Conservation (phyloP, 352 stramenopile species). For the Globisporangium abappressorium region DNA sequence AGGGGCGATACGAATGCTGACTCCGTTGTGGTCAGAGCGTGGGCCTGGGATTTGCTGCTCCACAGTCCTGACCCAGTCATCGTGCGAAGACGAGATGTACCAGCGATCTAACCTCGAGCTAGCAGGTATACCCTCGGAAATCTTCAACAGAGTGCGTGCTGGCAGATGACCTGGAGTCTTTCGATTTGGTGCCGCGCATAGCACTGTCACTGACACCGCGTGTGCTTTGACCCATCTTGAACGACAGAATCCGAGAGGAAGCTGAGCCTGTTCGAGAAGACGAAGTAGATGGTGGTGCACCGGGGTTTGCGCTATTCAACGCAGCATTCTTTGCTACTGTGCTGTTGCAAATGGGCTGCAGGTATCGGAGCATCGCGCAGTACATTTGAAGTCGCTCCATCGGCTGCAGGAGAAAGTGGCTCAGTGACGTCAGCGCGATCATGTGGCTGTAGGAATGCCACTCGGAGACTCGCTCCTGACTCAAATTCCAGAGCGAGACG, state of each 20-base stretch:
- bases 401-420: constrained; percentile 36
- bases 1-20: too few species aligned
- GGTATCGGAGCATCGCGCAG: constrained; percentile 16
- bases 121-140: too few species aligned
- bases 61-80: too few species aligned
- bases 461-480: neutral
- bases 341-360: constrained; percentile 4
- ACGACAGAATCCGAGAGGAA: neutral
- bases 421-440: constrained; percentile 24
- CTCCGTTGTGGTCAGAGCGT: too few species aligned
- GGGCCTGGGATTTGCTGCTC: too few species aligned
- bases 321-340: neutral
- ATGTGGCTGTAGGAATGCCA: constrained; percentile 24
- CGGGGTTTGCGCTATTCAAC: neutral
- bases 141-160: neutral
- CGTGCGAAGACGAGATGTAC: too few species aligned
- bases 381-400: constrained; percentile 31
- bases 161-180: neutral
- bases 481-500: constrained; percentile 8
- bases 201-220: neutral
- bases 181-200: neutral
- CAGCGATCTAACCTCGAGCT: too few species aligned
- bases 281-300: neutral
- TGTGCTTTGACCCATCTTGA: neutral
- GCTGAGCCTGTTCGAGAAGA: neutral